phyloP scores from a whole-genome alignment of 495 filamentous ascomycete genomes.

The Xeromyces bisporus region DNA sequence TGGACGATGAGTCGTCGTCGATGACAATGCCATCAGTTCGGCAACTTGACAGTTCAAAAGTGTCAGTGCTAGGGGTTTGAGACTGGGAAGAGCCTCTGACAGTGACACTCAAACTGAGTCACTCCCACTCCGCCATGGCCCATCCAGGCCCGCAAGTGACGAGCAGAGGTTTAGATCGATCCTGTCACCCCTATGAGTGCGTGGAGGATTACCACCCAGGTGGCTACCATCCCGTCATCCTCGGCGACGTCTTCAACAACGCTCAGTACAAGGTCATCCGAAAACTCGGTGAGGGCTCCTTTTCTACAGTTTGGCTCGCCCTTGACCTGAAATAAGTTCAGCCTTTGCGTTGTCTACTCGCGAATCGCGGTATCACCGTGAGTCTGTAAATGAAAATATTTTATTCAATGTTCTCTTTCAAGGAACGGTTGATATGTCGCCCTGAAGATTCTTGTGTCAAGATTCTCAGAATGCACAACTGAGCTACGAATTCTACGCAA shows the following conservation, averaged over 20 bases:
- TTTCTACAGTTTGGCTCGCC: conserved; percentile 32
- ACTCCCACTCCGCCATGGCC: conserved; percentile 4
- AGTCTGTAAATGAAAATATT: too few species aligned
- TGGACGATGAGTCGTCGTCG: too few species aligned
- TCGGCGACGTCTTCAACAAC: conserved; percentile 23
- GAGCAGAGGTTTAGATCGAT: conserved; percentile 7
- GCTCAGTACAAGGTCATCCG: conserved; percentile 22
- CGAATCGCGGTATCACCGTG: conserved; percentile 2
- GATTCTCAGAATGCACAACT: conserved; percentile 6
- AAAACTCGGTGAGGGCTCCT: conserved; percentile 29
- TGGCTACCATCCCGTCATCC: conserved; percentile 26
- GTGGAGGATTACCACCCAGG: conserved; percentile 19
- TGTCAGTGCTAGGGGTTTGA: too few species aligned
- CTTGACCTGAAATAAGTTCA: conserved; percentile 13
- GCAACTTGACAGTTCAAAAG: too few species aligned
- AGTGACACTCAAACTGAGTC: too few species aligned
- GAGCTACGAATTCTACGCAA: conserved; percentile 12
- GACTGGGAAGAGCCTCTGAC: too few species aligned
- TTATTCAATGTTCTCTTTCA: conserved; percentile 4
- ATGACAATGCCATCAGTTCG: too few species aligned
- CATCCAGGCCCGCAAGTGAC: not conserved
- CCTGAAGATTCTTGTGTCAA: conserved; percentile 20
- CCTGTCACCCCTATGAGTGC: conserved; percentile 4
- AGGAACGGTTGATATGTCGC: conserved; percentile 17
- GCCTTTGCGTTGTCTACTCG: conserved; percentile 1